Percentiles rank a stretch among this genome's conserved stretches.
phyloP scores from a whole-genome alignment of 345 rosid species.

The Cardamine resedifolia region DNA sequence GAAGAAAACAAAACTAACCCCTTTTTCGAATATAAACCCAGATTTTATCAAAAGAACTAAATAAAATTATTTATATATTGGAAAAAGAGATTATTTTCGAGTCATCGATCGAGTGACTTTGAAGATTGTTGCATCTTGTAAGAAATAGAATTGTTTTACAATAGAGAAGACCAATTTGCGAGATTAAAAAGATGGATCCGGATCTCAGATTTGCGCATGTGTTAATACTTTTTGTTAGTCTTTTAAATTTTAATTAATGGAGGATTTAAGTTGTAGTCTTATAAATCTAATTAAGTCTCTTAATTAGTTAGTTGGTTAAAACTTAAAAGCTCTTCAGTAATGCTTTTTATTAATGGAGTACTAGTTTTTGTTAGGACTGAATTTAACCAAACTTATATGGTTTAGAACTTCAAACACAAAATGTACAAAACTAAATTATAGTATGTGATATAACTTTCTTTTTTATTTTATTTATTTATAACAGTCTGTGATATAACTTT shows the following conservation, averaged over 20 bases:
- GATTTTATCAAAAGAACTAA: slow-evolving; percentile 12
- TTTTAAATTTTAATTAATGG: background rate
- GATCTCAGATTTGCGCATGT: slow-evolving; percentile 19
- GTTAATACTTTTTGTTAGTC: background rate
- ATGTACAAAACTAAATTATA: no score
- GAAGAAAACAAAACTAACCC: slow-evolving; percentile 20
- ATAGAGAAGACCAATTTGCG: background rate
- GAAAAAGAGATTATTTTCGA: slow-evolving; percentile 10
- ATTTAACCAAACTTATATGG: no score
- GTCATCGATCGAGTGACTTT: slow-evolving; percentile 5
- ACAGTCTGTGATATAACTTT: no score
- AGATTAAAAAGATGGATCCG: slow-evolving; percentile 5
- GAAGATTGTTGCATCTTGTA: background rate
- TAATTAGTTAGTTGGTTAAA: no score
- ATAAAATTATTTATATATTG: background rate
- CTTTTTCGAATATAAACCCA: background rate
- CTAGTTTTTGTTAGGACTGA: no score
- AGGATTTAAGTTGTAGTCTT: background rate
- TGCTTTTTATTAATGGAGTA: no score
- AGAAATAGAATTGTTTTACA: background rate
- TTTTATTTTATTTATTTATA: no score
- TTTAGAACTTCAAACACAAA: no score
- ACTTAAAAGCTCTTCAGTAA: no score
- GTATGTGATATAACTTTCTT: no score
- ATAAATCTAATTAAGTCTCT: no score